Percentiles rank a stretch among this genome's conserved stretches.
phyloP scores from a whole-genome alignment of 306 rosid species.

The Lotus japonicus region DNA sequence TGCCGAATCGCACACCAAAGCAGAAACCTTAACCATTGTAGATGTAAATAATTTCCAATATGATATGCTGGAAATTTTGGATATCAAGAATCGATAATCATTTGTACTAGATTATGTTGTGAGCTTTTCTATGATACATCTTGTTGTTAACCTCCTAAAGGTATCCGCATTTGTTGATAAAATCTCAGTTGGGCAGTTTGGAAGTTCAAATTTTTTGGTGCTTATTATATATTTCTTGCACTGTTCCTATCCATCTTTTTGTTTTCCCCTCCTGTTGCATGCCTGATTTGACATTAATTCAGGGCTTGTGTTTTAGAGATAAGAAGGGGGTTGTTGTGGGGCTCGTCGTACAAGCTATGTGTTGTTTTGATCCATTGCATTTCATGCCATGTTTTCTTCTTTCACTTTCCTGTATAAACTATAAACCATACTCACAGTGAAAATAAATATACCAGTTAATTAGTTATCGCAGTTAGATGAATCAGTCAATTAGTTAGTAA shows the following conservation, averaged over 20 bases:
- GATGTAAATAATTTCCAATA: neutral
- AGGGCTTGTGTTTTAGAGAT: neutral
- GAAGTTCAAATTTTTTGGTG: no score
- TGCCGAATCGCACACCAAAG: no score
- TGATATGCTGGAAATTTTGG: neutral
- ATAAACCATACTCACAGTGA: no score
- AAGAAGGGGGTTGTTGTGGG: neutral
- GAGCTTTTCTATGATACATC: neutral
- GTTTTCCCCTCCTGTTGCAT: no score
- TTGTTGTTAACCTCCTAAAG: neutral
- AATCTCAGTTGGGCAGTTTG: neutral
- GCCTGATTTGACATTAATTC: no score
- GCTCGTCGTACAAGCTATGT: neutral
- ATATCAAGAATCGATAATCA: neutral
- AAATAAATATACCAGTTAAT: no score
- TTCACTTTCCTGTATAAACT: neutral
- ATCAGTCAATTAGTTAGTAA: no score
- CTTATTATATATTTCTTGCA: no score
- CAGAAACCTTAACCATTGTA: neutral
- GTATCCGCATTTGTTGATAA: neutral
- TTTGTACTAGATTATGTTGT: neutral
- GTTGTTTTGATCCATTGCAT: neutral
- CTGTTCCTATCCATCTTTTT: no score
- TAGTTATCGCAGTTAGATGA: no score
- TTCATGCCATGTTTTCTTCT: neutral